These are phyloP conservation scores for Thermochaetoides thermophila DNA, from an alignment of 495 filamentous ascomycete species.

Conservation along the genomic window DNA sequence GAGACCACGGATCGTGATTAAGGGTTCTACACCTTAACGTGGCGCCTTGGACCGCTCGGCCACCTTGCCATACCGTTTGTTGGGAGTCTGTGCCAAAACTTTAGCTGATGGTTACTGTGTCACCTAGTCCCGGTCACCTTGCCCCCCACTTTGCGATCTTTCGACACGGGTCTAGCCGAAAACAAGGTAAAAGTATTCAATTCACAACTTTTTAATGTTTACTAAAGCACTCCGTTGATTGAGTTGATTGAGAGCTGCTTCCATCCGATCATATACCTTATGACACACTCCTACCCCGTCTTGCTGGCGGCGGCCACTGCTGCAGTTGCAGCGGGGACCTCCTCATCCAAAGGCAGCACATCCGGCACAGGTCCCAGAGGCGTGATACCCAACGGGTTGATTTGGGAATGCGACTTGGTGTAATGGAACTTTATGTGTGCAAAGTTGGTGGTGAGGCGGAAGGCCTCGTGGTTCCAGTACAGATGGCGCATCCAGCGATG, in stretches of 20 bases:
- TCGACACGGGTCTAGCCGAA: too few species aligned
- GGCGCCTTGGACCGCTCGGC: conserved; percentile 11
- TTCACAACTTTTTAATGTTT: background rate
- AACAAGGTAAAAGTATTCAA: background rate
- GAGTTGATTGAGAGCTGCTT: background rate
- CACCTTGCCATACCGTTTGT: conserved; percentile 5
- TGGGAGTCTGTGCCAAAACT: too few species aligned
- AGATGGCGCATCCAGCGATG: conserved; percentile 54
- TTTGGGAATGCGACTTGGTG: conserved; percentile 37
- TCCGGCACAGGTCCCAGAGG: conserved; percentile 52
- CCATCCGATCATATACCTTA: background rate
- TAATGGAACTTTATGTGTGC: conserved; percentile 44
- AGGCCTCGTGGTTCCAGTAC: conserved; percentile 58
- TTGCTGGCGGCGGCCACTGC: background rate
- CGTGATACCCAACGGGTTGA: conserved; percentile 49
- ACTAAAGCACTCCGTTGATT: background rate
- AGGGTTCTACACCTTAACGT: conserved; percentile 11
- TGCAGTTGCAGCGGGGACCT: conserved; percentile 21
- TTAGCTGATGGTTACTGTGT: background rate
- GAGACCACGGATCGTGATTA: conserved; percentile 9
- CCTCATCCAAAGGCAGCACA: conserved; percentile 33
- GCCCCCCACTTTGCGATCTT: too few species aligned
- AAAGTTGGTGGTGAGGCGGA: conserved; percentile 57
- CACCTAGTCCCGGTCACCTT: background rate
- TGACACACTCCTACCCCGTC: background rate